phyloP scores from a whole-genome alignment of 1,284 basidiomycete genomes.

The Cryptococcus jaspeensis region DNA sequence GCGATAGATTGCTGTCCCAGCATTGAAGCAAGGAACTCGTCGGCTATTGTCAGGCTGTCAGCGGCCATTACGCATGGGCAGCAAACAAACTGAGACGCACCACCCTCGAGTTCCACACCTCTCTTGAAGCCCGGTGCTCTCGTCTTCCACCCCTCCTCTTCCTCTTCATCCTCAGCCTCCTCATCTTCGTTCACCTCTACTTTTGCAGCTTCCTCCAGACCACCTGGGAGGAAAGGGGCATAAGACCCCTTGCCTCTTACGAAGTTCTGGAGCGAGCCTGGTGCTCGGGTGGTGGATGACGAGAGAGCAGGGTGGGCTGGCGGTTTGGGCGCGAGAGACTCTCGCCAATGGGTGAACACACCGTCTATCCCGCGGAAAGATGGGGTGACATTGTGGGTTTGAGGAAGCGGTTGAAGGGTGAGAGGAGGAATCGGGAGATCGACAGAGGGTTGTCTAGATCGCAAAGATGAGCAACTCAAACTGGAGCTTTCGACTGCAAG shows the following conservation, averaged over 20 bases:
- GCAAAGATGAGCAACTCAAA: neutral
- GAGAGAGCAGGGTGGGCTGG: constrained; percentile 65
- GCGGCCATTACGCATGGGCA: too few relatives aligned
- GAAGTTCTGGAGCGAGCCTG: constrained; percentile 73
- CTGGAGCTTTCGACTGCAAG: neutral
- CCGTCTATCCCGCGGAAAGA: constrained; percentile 75
- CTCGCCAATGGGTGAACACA: constrained; percentile 73
- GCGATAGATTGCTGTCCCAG: constrained; percentile 40
- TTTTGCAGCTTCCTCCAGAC: constrained; percentile 54
- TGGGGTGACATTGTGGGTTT: constrained; percentile 75
- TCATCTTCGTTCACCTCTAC: constrained; percentile 46
- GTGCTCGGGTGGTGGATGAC: constrained; percentile 78
- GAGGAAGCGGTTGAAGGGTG: constrained; percentile 64
- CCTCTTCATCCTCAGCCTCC: constrained; percentile 39
- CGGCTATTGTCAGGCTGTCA: constrained; percentile 22
- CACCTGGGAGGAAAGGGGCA: constrained; percentile 89
- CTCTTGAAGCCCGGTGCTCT: constrained; percentile 42
- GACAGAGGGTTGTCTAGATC: constrained; percentile 33
- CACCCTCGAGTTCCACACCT: constrained; percentile 43
- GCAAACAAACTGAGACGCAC: constrained; percentile 19
- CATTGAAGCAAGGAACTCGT: constrained; percentile 48
- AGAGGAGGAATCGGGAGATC: constrained; percentile 56
- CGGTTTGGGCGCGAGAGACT: constrained; percentile 56
- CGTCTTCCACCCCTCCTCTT: constrained; percentile 50
- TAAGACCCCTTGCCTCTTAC: constrained; percentile 90